phyloP scores from a whole-genome alignment of 176 grass and related monocot genomes.

The Carex cristatella region DNA sequence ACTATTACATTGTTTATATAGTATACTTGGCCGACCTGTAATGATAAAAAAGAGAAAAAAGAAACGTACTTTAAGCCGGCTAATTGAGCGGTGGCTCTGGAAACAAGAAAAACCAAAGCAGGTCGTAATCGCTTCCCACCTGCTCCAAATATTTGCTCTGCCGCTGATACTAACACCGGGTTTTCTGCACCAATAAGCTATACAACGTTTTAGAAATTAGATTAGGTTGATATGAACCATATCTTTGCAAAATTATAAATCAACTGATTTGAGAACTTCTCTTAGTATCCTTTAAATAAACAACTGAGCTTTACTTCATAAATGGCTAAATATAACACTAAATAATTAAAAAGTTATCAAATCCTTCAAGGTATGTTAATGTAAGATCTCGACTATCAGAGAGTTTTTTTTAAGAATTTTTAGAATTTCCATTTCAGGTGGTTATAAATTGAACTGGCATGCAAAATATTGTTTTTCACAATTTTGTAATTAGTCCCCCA shows the following conservation, averaged over 20 bases:
- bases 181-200: conserved; percentile 91
- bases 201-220: not conserved
- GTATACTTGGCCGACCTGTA: not conserved
- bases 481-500: not conserved
- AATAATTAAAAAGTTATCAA: not conserved
- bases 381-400: not conserved
- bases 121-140: conserved; percentile 93
- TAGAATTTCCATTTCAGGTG: not conserved
- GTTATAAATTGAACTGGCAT: not conserved
- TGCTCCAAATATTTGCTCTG: conserved; percentile 93
- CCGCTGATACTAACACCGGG: conserved; percentile 78
- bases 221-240: not conserved
- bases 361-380: not conserved
- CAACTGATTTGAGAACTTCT: not conserved
- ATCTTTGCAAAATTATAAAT: conserved; percentile 6
- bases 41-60: conserved; percentile 13
- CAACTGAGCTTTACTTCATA: not conserved
- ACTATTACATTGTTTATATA: not conserved
- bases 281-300: not conserved
- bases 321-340: not conserved
- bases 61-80: conserved; percentile 61
- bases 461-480: not conserved
- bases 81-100: conserved; percentile 75
- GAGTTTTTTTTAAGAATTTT: not conserved
- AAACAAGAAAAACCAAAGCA: conserved; percentile 95